Percentiles rank a stretch among this genome's conserved stretches.
phyloP scores from a whole-genome alignment of 805 yeast species.

The Metschnikowia drakensbergensis region DNA sequence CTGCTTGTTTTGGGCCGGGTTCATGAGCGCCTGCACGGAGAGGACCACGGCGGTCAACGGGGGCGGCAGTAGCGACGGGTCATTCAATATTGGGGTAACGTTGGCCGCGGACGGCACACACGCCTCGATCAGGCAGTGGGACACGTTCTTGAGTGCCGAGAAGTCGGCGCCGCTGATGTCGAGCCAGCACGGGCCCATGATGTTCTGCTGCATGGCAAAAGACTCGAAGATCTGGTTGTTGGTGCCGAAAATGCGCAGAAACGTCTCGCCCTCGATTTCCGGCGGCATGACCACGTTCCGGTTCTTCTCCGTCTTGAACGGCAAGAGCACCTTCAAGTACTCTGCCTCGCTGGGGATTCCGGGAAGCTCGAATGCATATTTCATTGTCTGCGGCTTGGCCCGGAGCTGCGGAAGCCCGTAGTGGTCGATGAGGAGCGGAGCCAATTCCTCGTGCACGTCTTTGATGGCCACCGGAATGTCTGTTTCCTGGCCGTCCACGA shows the following conservation, averaged over 20 bases:
- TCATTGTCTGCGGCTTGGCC: slow-evolving; percentile 67
- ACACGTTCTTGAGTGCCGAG: slow-evolving; percentile 52
- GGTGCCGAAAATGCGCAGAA: slow-evolving; percentile 75
- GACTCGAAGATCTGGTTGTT: slow-evolving; percentile 73
- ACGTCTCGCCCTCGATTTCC: slow-evolving; percentile 71
- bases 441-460: slow-evolving; percentile 77
- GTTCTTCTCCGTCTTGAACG: slow-evolving; percentile 62
- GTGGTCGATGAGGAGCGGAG: slow-evolving; percentile 58
- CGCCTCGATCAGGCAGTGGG: slow-evolving; percentile 81
- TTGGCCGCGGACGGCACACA: slow-evolving; percentile 47
- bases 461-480: slow-evolving; percentile 43
- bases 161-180: slow-evolving; percentile 66
- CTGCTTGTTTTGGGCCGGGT: slow-evolving; percentile 68
- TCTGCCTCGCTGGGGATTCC: slow-evolving; percentile 76
- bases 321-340: slow-evolving; percentile 73
- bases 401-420: slow-evolving; percentile 60
- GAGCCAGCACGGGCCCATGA: slow-evolving; percentile 99
- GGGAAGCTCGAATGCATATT: slow-evolving; percentile 84
- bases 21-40: slow-evolving; percentile 77
- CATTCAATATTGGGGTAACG: slow-evolving; percentile 46
- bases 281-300: slow-evolving; percentile 50
- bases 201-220: slow-evolving; percentile 72
- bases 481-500: slow-evolving; percentile 39
- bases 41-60: slow-evolving; percentile 65
- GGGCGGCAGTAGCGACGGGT: slow-evolving; percentile 51